Percentiles rank a stretch among this genome's conserved stretches.
Conservation (phyloP, 768 basidiomycete species). For the Boletellus sp. region DNA sequence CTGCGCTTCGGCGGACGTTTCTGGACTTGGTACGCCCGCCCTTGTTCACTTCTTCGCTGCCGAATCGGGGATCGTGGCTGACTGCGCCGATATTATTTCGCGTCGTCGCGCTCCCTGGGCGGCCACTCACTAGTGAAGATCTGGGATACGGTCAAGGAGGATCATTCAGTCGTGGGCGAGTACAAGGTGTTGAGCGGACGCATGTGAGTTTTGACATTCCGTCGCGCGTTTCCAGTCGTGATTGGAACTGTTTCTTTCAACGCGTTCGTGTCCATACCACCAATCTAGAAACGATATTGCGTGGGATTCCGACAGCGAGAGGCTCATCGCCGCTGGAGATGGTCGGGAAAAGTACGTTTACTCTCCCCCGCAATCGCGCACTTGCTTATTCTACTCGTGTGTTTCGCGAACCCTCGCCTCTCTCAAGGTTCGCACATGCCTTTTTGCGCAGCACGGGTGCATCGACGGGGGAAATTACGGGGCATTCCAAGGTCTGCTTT, state of each 20-base stretch:
- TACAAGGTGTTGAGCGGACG: slow-evolving; percentile 70
- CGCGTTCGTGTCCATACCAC: neutral
- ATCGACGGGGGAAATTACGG: slow-evolving; percentile 83
- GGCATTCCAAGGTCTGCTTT: slow-evolving; percentile 74
- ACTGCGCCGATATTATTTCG: neutral
- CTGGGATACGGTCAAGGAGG: slow-evolving; percentile 91
- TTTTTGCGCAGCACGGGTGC: slow-evolving; percentile 83
- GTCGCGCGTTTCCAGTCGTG: neutral
- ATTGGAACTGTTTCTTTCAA: neutral
- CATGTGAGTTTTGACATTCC: slow-evolving; percentile 43
- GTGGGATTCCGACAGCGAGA: slow-evolving; percentile 95
- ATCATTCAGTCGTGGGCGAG: slow-evolving; percentile 78
- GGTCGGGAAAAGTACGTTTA: slow-evolving; percentile 73
- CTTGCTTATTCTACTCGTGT: neutral
- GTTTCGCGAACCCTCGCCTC: neutral
- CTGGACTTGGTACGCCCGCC: slow-evolving; percentile 63
- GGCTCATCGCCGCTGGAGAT: slow-evolving; percentile 93
- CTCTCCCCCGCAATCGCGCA: neutral
- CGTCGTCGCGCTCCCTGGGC: neutral
- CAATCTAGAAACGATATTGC: slow-evolving; percentile 80
- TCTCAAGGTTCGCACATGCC: slow-evolving; percentile 68
- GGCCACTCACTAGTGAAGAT: slow-evolving; percentile 57
- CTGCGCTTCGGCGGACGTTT: slow-evolving; percentile 84
- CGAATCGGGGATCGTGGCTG: neutral
- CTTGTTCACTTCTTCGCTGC: neutral